These are phyloP conservation scores for Phytophthora tubulina DNA, from an alignment of 352 stramenopile genomes.

Conservation along the genomic window DNA sequence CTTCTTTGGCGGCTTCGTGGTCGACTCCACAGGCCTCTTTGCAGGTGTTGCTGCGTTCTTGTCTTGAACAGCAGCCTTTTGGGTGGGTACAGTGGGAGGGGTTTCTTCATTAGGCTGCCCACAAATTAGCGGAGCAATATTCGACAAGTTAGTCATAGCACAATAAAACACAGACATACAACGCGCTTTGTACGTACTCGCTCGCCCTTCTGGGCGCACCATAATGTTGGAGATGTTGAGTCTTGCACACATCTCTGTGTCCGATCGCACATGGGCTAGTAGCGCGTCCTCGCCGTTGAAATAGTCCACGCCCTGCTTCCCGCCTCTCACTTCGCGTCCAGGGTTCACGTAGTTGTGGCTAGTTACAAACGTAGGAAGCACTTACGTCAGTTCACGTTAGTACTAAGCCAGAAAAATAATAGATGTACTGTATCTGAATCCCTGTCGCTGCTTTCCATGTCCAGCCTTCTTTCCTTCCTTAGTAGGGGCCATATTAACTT, in stretches of 20 bases:
- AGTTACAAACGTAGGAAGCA: not conserved
- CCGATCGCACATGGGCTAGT: not conserved
- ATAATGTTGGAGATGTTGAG: slow-evolving; percentile 1
- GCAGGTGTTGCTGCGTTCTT: too few species aligned
- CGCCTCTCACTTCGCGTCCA: not conserved
- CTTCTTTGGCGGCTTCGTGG: not conserved
- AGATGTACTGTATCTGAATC: too few species aligned
- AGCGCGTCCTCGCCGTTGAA: slow-evolving; percentile 15
- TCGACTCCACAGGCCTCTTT: too few species aligned
- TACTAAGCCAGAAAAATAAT: too few species aligned
- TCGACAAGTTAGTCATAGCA: not conserved
- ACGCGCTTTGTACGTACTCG: not conserved
- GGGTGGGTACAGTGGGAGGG: too few species aligned
- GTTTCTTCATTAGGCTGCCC: too few species aligned
- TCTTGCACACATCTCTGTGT: slow-evolving; percentile 7
- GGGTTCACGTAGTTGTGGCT: slow-evolving; percentile 20
- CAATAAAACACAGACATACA: too few species aligned
- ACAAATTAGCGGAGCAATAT: not conserved
- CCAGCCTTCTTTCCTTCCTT: too few species aligned
- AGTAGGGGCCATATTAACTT: too few species aligned
- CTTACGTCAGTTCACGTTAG: too few species aligned
- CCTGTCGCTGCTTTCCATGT: too few species aligned
- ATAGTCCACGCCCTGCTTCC: not conserved
- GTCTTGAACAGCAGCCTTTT: too few species aligned
- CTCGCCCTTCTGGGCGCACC: not conserved